phyloP scores from a whole-genome alignment of 345 rosid species.

The Dipteronia dyeriana region DNA sequence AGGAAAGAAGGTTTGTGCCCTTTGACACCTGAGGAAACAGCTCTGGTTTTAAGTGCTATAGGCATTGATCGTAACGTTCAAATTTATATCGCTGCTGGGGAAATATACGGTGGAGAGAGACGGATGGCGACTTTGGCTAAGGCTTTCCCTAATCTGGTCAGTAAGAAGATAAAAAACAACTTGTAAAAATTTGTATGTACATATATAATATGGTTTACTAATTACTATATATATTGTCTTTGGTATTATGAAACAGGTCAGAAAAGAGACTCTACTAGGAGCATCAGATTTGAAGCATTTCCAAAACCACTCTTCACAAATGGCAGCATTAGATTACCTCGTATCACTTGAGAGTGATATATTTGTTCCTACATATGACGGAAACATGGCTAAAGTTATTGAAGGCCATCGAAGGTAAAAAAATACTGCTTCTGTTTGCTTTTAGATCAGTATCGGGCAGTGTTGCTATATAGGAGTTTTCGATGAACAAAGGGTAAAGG shows the following conservation, averaged over 20 bases:
- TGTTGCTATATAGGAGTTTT: too few relatives aligned
- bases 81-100: conserved; percentile 95
- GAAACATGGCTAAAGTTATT: conserved; percentile 98
- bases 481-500: too few relatives aligned
- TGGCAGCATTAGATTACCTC: conserved; percentile 91
- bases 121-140: conserved; percentile 63
- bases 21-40: conserved; percentile 95
- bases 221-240: neutral
- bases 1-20: conserved; percentile 95
- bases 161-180: conserved; percentile 23
- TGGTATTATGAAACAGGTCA: conserved; percentile 53
- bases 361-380: conserved; percentile 89
- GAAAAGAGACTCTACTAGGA: conserved; percentile 75
- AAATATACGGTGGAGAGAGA: conserved; percentile 82
- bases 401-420: conserved; percentile 95
- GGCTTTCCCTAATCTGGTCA: conserved; percentile 84
- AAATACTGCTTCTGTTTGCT: too few relatives aligned
- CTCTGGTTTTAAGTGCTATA: conserved; percentile 66
- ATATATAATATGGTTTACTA: neutral
- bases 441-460: too few relatives aligned
- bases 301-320: conserved; percentile 81
- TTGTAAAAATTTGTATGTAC: neutral
- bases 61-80: conserved; percentile 80
- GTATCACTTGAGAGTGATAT: conserved; percentile 90
- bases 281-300: conserved; percentile 65